phyloP scores from a whole-genome alignment of 1,284 basidiomycete genomes.

The Apiotrichum sp. region DNA sequence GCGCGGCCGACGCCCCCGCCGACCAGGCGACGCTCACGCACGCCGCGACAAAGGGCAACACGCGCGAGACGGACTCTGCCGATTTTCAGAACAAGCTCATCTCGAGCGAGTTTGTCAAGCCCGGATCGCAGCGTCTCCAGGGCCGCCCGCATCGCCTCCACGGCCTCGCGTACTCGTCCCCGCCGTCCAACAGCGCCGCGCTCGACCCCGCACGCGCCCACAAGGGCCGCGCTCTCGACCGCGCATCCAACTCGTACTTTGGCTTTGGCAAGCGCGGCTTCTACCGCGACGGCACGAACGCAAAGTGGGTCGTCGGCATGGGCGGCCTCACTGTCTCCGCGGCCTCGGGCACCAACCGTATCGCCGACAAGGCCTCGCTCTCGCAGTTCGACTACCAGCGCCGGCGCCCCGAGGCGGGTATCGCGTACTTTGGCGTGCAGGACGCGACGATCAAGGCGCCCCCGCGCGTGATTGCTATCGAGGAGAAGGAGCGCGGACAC shows the following conservation, averaged over 20 bases:
- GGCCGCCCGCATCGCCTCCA: slow-evolving; percentile 29
- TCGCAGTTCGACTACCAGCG: slow-evolving; percentile 30
- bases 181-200: slow-evolving; percentile 9
- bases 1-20: slow-evolving; percentile 1
- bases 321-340: slow-evolving; percentile 36
- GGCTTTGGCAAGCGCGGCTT: slow-evolving; percentile 4
- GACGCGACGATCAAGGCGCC: slow-evolving; percentile 23
- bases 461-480: slow-evolving; percentile 29
- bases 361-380: slow-evolving; percentile 9
- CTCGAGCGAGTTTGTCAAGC: slow-evolving; percentile 7
- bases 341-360: slow-evolving; percentile 7
- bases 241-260: slow-evolving; percentile 7
- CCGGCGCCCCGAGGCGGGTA: slow-evolving; percentile 18
- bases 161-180: slow-evolving; percentile 37
- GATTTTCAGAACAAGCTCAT: slow-evolving; percentile 27
- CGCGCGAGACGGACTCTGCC: slow-evolving; percentile 11
- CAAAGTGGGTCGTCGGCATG: slow-evolving; percentile 35
- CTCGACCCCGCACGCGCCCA: slow-evolving; percentile 10
- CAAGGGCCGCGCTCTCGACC: slow-evolving; percentile 19
- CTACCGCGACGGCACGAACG: slow-evolving; percentile 23
- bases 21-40: slow-evolving; percentile 13
- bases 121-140: slow-evolving; percentile 15
- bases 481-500: no score
- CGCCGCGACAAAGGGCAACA: slow-evolving; percentile 1
- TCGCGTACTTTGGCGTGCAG: slow-evolving; percentile 28